Base-by-base conservation (phyloP, 148 eudicot species). In the Diospyros lotus region DNA sequence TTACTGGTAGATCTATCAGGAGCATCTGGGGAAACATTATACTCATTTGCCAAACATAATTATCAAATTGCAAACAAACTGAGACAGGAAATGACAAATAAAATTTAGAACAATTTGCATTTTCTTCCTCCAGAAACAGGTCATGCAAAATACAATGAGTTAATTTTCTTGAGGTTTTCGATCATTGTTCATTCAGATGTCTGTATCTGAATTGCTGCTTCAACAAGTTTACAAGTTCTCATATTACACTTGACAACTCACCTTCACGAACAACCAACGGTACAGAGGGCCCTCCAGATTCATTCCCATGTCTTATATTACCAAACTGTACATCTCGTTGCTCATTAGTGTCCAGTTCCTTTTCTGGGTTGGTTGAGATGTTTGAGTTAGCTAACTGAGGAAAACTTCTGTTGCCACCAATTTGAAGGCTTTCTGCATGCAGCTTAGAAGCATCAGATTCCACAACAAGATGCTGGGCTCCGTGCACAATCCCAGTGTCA, bases 391-490 rank as follows among this genome's bases (percentile, higher is more conserved):
- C 74, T 59, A 72, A 56, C 43, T 53, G 52, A 15, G 77, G 77
- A 58, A 82, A 74, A 44, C 72, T 51, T 52, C 52, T 76, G 38
- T 66, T 60, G 41, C 59, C 71, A 76, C 64, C 80, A 74, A 48
- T 54, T 71, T 67, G 76, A 55, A 18, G 52, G 59, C 72, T 72
- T 66, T 65, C 81, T 43, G 71, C 44, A 8, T 67, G 86, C 65
- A 77, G 70, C 55, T 76, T 78, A 58, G 80, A 69, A 64, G 73
- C 75, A 66, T 73, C 79, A 71, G 66, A 75, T 63, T 78, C 43
- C 73, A 76, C 62, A 64, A 66, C 71, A 46, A 80, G 71, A 41
- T 76, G 82, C 39, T 58, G 64, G 11, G 61, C 56, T 64, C 76
- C 66, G 38, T 80, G 75, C 38, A 56, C 71, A 78, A 15, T 63